Evolutionary conservation across 352 stramenopile species (phyloP).

Genomic region (Pythium coloratum): DNA sequence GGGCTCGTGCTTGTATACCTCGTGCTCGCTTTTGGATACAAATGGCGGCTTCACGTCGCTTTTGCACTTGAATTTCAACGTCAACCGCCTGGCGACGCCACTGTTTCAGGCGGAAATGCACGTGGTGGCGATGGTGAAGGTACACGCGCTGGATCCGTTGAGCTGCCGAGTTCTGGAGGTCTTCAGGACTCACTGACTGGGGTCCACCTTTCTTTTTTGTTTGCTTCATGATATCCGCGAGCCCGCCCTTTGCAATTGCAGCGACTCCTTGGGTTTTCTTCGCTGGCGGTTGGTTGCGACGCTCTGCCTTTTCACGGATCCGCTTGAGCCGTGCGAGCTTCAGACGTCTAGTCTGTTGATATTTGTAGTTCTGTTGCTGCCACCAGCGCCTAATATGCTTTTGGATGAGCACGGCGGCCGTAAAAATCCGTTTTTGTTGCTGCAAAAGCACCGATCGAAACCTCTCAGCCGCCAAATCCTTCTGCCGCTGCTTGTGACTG

Average conservation of each 20-base stretch:
- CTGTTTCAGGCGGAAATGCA: conserved; percentile 9
- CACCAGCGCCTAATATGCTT: conserved; percentile 50
- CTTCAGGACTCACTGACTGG: neutral
- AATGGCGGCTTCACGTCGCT: conserved; percentile 32
- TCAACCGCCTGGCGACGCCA: conserved; percentile 33
- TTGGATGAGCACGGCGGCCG: conserved; percentile 35
- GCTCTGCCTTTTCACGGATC: conserved; percentile 30
- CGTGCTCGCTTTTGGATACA: conserved; percentile 39
- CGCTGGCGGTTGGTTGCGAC: conserved; percentile 2
- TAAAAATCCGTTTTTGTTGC: conserved; percentile 13
- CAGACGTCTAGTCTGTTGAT: conserved; percentile 26
- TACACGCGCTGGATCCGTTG: conserved; percentile 36
- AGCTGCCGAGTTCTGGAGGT: conserved; percentile 8
- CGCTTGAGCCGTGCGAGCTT: conserved; percentile 35
- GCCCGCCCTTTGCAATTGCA: conserved; percentile 8
- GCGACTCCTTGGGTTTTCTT: neutral
- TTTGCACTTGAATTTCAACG: conserved; percentile 34
- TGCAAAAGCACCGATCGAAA: neutral
- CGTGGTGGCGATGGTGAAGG: conserved; percentile 21
- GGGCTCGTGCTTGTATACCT: conserved; percentile 27
- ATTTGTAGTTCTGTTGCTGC: conserved; percentile 43
- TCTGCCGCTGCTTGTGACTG: neutral
- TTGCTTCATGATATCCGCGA: conserved; percentile 19
- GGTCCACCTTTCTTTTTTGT: conserved; percentile 2
- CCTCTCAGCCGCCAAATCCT: neutral